Percentiles rank a stretch among this genome's conserved stretches.
Conservation (phyloP, 768 basidiomycete species). For the Tephrocybe rancida region DNA sequence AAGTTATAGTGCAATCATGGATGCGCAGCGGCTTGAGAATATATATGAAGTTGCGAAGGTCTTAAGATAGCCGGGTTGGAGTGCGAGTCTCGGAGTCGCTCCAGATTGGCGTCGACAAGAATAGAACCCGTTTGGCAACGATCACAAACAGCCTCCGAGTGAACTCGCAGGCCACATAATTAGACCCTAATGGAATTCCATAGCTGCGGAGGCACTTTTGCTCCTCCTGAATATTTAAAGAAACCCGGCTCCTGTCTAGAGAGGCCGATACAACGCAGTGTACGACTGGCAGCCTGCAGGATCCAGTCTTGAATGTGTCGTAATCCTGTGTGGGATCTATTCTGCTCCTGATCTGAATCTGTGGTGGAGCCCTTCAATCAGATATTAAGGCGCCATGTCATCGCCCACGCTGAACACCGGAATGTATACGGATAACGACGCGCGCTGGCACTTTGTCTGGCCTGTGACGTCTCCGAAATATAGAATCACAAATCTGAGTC, state of each 20-base stretch:
- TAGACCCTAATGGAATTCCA: background rate
- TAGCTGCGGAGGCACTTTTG: background rate
- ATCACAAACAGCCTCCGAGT: conserved; percentile 4
- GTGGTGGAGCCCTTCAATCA: conserved; percentile 6
- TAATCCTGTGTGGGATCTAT: background rate
- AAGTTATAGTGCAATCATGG: conserved; percentile 12
- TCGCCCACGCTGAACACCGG: no score
- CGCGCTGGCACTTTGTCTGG: no score
- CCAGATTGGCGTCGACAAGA: conserved; percentile 12
- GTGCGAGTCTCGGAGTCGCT: conserved; percentile 20
- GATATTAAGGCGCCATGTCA: background rate
- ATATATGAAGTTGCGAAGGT: conserved; percentile 7
- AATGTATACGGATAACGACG: no score
- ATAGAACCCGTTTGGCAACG: conserved; percentile 13
- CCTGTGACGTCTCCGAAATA: background rate
- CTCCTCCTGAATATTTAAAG: no score
- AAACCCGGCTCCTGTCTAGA: background rate
- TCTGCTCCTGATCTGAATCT: background rate
- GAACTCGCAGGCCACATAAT: background rate
- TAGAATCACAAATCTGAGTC: background rate
- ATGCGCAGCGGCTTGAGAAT: conserved; percentile 19
- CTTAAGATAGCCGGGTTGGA: conserved; percentile 15
- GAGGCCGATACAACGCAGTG: background rate
- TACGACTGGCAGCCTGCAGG: background rate
- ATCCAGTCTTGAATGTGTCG: background rate